Base-by-base conservation (phyloP, 192 early-diverging fungal species). In the Coemansia sp. region DNA sequence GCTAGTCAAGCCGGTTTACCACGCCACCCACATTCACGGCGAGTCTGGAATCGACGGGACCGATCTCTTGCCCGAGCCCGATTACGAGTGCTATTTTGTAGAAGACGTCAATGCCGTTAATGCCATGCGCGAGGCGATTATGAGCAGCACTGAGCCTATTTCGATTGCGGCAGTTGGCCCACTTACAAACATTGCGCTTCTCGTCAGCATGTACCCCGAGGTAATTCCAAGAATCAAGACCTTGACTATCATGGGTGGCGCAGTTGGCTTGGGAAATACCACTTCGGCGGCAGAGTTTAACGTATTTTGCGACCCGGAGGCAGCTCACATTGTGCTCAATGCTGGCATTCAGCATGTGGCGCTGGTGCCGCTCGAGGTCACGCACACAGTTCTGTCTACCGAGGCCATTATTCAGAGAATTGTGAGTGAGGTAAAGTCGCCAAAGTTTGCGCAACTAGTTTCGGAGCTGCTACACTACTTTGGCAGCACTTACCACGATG, bases 221-320 rank as follows among this genome's bases (percentile, higher is more conserved):
- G 59, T 76, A 13, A 70, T 66, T 2, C 33, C 57, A 13, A 62
- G 58, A 48, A 82, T 85, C 58, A 67, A 66, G 36, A 69, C 62
- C 12, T 59, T 85, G 42, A 56, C 72, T 1, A 62, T 77, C 38
- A 85, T 85, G 83, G 83, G 79, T 7, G 83, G 83, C 7, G 69
- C 72, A 8, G 53, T 68, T 10, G 53, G 50, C 0, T 12, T 63
- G 6, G 77, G 77, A n/a, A 75, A 74, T 21, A 36, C 53, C 12
- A 66, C 56, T 0, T n/a, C 66, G 16, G 67, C 68, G 0, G 62
- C 72, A 11, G 77, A 79, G 37, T 79, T 79, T 39, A 79, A 79
- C 65, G 56, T 79, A 2, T 75, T 33, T 28, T 68, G 60, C 25
- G 77, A 79, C 38, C 73, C 72, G 3, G 70, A 74, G 42, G 77